Base-by-base conservation (phyloP, 2,329 filamentous ascomycete species). In the Pseudogymnoascus sp. region DNA sequence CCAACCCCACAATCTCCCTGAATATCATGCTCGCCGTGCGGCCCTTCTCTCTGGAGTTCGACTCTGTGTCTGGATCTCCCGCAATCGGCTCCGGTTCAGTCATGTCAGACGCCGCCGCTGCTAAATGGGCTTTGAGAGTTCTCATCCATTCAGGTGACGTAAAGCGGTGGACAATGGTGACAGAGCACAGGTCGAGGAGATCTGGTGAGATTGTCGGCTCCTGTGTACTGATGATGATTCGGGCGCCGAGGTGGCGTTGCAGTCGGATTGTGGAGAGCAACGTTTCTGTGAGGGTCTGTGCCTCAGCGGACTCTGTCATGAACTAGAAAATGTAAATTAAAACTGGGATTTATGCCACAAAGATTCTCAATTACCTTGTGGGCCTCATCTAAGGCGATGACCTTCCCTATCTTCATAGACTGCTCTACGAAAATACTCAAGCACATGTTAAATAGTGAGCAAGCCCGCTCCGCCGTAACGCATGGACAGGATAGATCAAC, bases 401-500 rank as follows among this genome's bases (percentile, higher is more conserved):
- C 77, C 4, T 84, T 80, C 0, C 87, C 84, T 0, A 79, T 69
- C 0, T 72, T 66, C 0, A 67, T 66, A 0, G 78, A 73, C 55
- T 83, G 77, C 63, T 87, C 82, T 0, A 90, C 72, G 68, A 90
- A 91, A 0, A 90, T 74, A 2, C 79, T 79, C 1, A 93, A 76
- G 19, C 84, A 88, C 41, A 92, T 87, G 61, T 88, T 86, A 73
- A 93, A 93, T 0, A 93, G 75, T 0, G 83, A 78, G 68, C 89
- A 93, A 0, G 88, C 88, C 38, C 82, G 84, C 23, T 85, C 81
- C 0, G 83, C 72, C 0, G 86, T 86, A 4, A 92, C 77, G 66
- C 87, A 91, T 0, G 88, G 86, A 69, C 88, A 90, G 0, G 84
- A 89, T 0, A 94, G 75, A 68, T 94, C 90, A 5, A 92, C 76